Evolutionary conservation across 495 filamentous ascomycete genomes (phyloP).

Genomic region (Geoglossum glabrum): DNA sequence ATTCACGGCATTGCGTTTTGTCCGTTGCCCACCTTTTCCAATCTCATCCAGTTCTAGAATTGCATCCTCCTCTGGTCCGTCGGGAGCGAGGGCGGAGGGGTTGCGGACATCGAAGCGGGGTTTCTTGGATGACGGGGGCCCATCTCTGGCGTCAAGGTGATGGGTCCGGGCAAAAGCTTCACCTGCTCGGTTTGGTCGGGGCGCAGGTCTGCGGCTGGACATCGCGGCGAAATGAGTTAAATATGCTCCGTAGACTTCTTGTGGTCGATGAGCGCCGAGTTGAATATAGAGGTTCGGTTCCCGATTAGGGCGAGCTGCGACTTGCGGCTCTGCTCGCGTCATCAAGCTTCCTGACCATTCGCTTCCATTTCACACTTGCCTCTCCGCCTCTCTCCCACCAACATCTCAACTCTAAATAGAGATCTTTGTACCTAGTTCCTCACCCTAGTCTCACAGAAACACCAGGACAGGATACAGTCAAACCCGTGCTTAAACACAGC

Average conservation of each 20-base stretch:
- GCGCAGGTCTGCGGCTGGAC: conserved; percentile 40
- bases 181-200: conserved; percentile 61
- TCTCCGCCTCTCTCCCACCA: too few relatives aligned
- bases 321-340: neutral
- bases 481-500: neutral
- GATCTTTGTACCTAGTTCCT: neutral
- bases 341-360: neutral
- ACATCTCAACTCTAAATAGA: too few relatives aligned
- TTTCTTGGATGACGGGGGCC: conserved; percentile 44
- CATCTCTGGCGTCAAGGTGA: conserved; percentile 26
- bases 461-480: neutral
- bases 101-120: conserved; percentile 91
- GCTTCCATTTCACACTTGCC: neutral
- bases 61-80: conserved; percentile 57
- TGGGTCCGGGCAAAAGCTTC: conserved; percentile 61
- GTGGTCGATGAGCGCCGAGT: neutral
- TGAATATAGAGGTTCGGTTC: neutral
- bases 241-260: neutral
- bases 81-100: conserved; percentile 68
- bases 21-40: conserved; percentile 51
- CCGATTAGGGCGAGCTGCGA: neutral
- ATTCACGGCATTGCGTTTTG: conserved; percentile 81
- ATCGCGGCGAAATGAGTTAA: conserved; percentile 20
- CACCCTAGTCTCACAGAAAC: neutral
- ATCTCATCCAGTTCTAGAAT: conserved; percentile 85